phyloP scores from a whole-genome alignment of 2,329 filamentous ascomycete species.

The Beauveria asiatica region DNA sequence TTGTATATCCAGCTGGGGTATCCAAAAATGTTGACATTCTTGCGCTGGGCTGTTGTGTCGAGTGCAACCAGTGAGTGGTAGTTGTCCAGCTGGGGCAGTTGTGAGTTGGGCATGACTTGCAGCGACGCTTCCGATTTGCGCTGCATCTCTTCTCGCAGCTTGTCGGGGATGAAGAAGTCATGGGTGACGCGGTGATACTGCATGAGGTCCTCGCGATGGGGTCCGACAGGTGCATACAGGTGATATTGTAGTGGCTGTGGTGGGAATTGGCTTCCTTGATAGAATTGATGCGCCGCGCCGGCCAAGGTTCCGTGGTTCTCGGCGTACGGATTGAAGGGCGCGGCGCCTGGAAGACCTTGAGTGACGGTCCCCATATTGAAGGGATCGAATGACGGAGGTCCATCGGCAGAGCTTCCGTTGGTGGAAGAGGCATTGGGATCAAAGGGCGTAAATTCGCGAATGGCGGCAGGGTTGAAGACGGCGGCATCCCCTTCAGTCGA shows the following conservation, averaged over 20 bases:
- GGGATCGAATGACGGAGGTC: constrained; percentile 45
- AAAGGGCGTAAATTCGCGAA: constrained; percentile 55
- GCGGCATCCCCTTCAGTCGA: constrained; percentile 33
- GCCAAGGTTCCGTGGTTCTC: constrained; percentile 57
- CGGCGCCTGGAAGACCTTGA: constrained; percentile 39
- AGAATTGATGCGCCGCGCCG: constrained; percentile 55
- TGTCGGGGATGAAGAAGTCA: constrained; percentile 86
- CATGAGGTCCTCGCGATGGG: constrained; percentile 71
- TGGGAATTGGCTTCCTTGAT: constrained; percentile 48
- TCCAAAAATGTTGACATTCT: constrained; percentile 71
- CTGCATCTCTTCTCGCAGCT: constrained; percentile 78
- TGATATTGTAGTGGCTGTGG: constrained; percentile 77
- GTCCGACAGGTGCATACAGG: constrained; percentile 79
- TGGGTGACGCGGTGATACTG: constrained; percentile 81
- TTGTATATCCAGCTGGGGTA: constrained; percentile 95
- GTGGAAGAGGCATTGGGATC: constrained; percentile 31
- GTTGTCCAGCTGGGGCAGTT: constrained; percentile 72
- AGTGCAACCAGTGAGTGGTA: constrained; percentile 90
- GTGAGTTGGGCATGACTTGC: constrained; percentile 71
- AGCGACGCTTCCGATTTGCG: constrained; percentile 78
- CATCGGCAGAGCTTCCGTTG: constrained; percentile 32
- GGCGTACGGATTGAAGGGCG: constrained; percentile 62
- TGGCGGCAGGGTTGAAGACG: constrained; percentile 47
- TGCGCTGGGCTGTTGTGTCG: constrained; percentile 71
- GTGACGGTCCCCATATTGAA: constrained; percentile 52